A percentile compares a stretch with the other conserved stretches of the same genome.
Conservation (phyloP, 257 asterid species). For the Cynanchum wilfordii region DNA sequence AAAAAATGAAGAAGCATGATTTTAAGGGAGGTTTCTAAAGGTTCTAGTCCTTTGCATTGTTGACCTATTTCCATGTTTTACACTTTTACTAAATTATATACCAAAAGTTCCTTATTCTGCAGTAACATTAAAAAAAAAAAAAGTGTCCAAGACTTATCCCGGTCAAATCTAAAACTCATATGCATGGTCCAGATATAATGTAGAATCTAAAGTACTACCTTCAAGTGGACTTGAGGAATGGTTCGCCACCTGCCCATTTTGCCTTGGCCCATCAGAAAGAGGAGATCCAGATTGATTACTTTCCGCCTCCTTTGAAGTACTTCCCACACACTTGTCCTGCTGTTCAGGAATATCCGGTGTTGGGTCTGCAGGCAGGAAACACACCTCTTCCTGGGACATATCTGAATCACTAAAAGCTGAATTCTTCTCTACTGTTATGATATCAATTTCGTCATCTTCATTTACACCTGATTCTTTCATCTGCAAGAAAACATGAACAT, state of each 20-base stretch:
- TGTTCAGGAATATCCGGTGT: constrained; percentile 65
- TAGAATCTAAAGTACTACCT: constrained; percentile 35
- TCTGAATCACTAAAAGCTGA: constrained; percentile 87
- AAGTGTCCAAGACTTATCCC: not conserved
- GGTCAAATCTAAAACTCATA: not conserved
- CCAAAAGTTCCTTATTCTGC: not conserved
- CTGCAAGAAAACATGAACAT: constrained; percentile 35
- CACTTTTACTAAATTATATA: not conserved
- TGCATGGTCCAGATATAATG: constrained; percentile 9
- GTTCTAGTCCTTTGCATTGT: not conserved
- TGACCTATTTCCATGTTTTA: constrained; percentile 1
- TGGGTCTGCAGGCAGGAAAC: constrained; percentile 81
- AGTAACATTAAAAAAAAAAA: not conserved
- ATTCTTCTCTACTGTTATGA: constrained; percentile 57
- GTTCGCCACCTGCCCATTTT: constrained; percentile 55
- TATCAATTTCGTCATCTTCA: constrained; percentile 81
- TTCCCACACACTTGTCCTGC: constrained; percentile 50
- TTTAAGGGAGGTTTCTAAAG: not conserved
- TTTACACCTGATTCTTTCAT: constrained; percentile 58
- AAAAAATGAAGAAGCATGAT: not conserved
- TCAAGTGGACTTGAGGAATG: constrained; percentile 66
- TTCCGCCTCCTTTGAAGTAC: constrained; percentile 55
- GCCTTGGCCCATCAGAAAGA: constrained; percentile 67
- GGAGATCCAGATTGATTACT: constrained; percentile 71
- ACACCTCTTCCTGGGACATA: constrained; percentile 67